phyloP scores from a whole-genome alignment of 192 early-diverging fungal genomes.

The Coemansia sp. region DNA sequence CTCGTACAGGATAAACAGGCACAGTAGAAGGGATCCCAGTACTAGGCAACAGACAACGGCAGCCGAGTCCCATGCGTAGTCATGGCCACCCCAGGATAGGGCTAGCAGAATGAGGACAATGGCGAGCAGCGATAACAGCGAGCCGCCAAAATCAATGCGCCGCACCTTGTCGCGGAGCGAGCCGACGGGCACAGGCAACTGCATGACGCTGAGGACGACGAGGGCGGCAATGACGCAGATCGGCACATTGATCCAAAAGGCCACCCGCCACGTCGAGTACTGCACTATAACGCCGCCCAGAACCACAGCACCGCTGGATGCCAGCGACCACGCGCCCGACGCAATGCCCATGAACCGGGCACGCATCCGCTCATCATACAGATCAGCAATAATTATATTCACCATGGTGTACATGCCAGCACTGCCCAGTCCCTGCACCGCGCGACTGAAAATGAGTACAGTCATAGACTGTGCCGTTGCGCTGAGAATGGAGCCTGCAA shows the following conservation, averaged over 20 bases:
- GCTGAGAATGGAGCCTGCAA: constrained; percentile 52
- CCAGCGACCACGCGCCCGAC: constrained; percentile 60
- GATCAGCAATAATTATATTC: constrained; percentile 75
- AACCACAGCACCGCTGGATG: constrained; percentile 70
- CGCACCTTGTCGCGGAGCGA: constrained; percentile 42
- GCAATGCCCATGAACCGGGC: constrained; percentile 74
- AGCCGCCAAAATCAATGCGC: constrained; percentile 61
- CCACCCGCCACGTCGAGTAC: constrained; percentile 63
- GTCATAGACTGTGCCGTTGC: constrained; percentile 43
- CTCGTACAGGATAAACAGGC: constrained; percentile 65
- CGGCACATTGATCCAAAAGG: constrained; percentile 85
- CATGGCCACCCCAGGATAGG: constrained; percentile 63
- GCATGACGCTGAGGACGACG: constrained; percentile 64
- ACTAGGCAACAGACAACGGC: constrained; percentile 49
- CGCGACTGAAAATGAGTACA: constrained; percentile 70
- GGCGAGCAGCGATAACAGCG: constrained; percentile 43
- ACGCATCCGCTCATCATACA: constrained; percentile 69
- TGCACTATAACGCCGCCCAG: constrained; percentile 77
- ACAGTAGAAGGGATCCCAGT: constrained; percentile 18
- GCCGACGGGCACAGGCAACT: constrained; percentile 56
- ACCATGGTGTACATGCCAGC: constrained; percentile 64
- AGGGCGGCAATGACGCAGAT: constrained; percentile 60
- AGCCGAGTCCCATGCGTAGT: constrained; percentile 56
- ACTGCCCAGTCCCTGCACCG: constrained; percentile 73
- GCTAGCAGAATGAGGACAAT: constrained; percentile 57